Base-by-base conservation (phyloP, 2,329 filamentous ascomycete genomes). In the Tolypocladium album region DNA sequence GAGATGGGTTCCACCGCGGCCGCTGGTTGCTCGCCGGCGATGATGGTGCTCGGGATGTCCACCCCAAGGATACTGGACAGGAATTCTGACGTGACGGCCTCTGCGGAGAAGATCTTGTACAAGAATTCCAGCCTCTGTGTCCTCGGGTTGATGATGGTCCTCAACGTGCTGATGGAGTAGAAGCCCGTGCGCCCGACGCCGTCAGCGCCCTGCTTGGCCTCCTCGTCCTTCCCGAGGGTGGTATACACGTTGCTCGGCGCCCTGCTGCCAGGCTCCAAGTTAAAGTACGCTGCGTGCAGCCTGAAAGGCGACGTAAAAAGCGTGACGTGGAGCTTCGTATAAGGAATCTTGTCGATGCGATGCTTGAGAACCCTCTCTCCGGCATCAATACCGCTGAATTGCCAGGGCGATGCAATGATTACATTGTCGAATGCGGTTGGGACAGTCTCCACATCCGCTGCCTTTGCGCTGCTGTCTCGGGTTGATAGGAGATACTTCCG, bases 261-360 rank as follows among this genome's bases (percentile, higher is more conserved):
- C 20, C 76, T 71, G 38, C 77, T 74, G n/a, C 75, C 79, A 0
- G 80, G 70, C 2, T 78, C 68, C 1, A 95, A 78, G 60, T 84
- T 83, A 78, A 97, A 97, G 70, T 86, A 92, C 3, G 72, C 72
- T 0, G 88, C 82, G 24, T 83, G 86, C n/a, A 96, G 81, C n/a
- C 76, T 80, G 66, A 86, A 83, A 0, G 90, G 86, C 0, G 91
- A 90, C 0, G 92, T 81, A 68, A 99, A 93, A 0, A 97, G 83
- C 0, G 93, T 97, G 58, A 97, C 93, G 68, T 97, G 88, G 0
- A 97, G 81, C 56, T 83, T 82, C 3, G 91, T 89, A 71, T 97
- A 99, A 0, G 90, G 89, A n/a, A 97, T 87, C 55, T 82, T 72
- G 64, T 94, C 88, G 1, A 95, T 91, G 4, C 76, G 72, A 39